A percentile compares a stretch with the other conserved stretches of the same genome.
These are phyloP conservation scores for Leucosporidium yakuticum DNA, from an alignment of 768 basidiomycete species.

Conservation along the genomic window DNA sequence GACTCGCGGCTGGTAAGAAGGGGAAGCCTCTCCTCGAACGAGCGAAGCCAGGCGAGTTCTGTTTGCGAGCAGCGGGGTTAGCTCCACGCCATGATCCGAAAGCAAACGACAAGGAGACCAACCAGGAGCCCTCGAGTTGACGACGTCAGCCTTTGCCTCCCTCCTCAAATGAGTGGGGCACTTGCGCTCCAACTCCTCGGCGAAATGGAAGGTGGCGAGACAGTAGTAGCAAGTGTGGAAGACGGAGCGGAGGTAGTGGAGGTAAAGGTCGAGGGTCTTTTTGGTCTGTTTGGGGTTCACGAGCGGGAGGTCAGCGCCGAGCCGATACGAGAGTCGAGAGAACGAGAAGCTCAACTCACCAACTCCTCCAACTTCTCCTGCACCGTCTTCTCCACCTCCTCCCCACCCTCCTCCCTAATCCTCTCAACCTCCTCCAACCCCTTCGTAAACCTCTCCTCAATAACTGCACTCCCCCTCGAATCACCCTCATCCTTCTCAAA, in stretches of 20 bases:
- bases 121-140: background rate
- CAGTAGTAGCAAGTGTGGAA: slow-evolving; percentile 98
- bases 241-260: slow-evolving; percentile 85
- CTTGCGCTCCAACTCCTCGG: slow-evolving; percentile 91
- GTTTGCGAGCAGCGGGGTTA: background rate
- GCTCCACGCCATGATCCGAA: background rate
- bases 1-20: slow-evolving; percentile 69
- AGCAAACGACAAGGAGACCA: background rate
- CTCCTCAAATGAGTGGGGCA: slow-evolving; percentile 72
- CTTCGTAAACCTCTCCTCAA: slow-evolving; percentile 48
- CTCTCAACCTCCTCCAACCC: background rate
- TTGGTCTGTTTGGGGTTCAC: slow-evolving; percentile 49
- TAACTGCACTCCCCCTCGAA: slow-evolving; percentile 49
- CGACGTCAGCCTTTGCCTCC: slow-evolving; percentile 2
- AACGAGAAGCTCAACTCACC: no score
- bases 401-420: background rate
- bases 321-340: no score
- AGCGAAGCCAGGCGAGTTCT: slow-evolving; percentile 84
- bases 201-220: slow-evolving; percentile 80
- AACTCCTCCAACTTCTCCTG: no score
- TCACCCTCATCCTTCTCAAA: slow-evolving; percentile 54
- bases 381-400: background rate
- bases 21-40: slow-evolving; percentile 78
- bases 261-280: slow-evolving; percentile 81
- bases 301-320: slow-evolving; percentile 23